Evolutionary conservation across 176 grass and related monocot genomes (phyloP).

Genomic region (Oryza nivara): DNA sequence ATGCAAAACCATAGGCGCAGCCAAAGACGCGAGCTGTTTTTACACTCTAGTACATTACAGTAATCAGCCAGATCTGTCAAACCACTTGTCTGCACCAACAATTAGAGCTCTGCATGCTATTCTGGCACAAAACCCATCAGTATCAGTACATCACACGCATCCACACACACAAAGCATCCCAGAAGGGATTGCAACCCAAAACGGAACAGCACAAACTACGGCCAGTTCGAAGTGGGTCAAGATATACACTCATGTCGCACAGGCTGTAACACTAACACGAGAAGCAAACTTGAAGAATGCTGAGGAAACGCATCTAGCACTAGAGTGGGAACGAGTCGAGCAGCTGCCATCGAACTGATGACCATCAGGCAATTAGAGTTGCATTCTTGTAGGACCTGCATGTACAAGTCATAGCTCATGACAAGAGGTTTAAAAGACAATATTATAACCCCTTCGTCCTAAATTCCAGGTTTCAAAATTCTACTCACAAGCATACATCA

Average conservation of each 20-base stretch:
- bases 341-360: conserved; percentile 8
- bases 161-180: background rate
- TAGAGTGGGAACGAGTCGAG: background rate
- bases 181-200: background rate
- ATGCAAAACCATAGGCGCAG: background rate
- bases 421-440: background rate
- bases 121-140: background rate
- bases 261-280: background rate
- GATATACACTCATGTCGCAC: conserved; percentile 43
- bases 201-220: conserved; percentile 20
- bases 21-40: background rate
- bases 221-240: conserved; percentile 10
- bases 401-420: background rate
- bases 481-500: too few species aligned
- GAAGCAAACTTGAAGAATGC: background rate
- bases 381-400: conserved; percentile 29
- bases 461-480: too few species aligned
- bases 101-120: background rate
- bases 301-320: background rate
- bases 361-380: background rate
- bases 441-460: background rate
- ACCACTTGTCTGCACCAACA: background rate
- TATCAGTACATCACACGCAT: background rate
- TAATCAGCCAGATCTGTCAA: background rate
- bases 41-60: background rate